These are phyloP conservation scores for Claviceps paspali DNA, from an alignment of 2,329 filamentous ascomycete species.

Conservation along the genomic window DNA sequence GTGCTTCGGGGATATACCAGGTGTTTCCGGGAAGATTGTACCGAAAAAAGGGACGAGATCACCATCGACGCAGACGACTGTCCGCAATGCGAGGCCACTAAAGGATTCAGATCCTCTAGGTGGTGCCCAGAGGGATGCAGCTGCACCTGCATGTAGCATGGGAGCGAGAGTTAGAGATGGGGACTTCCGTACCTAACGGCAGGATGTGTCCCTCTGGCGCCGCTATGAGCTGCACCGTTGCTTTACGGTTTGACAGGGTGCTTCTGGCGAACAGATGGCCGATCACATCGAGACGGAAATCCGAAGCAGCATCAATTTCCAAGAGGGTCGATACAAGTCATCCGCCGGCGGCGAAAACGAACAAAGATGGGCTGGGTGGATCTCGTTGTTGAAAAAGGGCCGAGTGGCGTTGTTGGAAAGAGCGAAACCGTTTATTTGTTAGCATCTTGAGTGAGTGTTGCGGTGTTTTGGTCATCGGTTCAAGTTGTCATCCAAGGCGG, in stretches of 20 bases:
- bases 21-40: slow-evolving; percentile 19
- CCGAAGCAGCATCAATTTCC: neutral
- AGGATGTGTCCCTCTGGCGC: neutral
- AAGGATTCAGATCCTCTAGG: slow-evolving; percentile 16
- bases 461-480: too few relatives aligned
- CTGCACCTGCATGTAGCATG: slow-evolving; percentile 14
- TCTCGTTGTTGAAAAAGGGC: too few relatives aligned
- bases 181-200: neutral
- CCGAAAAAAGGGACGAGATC: slow-evolving; percentile 16
- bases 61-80: slow-evolving; percentile 17
- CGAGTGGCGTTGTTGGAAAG: slow-evolving; percentile 1
- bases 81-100: slow-evolving; percentile 18
- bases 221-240: too few relatives aligned
- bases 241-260: too few relatives aligned
- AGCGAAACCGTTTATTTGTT: neutral
- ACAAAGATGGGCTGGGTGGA: neutral
- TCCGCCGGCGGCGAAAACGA: neutral
- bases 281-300: neutral
- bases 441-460: too few relatives aligned
- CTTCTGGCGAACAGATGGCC: neutral
- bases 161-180: neutral
- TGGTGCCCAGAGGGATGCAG: slow-evolving; percentile 22
- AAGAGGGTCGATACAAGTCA: neutral
- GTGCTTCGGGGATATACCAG: slow-evolving; percentile 20
- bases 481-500: neutral